phyloP scores from a whole-genome alignment of 2,329 filamentous ascomycete species.

The Colletotrichum truncatum region DNA sequence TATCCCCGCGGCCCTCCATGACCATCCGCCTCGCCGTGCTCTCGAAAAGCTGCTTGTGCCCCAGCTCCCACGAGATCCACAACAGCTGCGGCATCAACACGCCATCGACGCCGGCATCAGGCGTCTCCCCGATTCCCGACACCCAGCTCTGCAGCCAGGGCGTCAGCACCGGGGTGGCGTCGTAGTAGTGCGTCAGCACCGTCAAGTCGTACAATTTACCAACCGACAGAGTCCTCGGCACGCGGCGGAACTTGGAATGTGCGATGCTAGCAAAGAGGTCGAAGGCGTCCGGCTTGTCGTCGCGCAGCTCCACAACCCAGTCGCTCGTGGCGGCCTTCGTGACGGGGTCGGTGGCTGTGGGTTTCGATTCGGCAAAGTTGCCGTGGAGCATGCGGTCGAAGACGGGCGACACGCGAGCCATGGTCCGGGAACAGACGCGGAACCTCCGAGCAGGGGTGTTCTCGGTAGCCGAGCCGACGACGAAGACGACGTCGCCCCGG shows the following conservation, averaged over 20 bases:
- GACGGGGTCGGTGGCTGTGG: neutral
- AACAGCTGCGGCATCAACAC: slow-evolving; percentile 35
- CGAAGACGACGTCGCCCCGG: slow-evolving; percentile 16
- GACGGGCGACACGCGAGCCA: slow-evolving; percentile 39
- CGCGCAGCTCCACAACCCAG: slow-evolving; percentile 40
- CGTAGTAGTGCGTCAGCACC: slow-evolving; percentile 42
- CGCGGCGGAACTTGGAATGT: slow-evolving; percentile 38
- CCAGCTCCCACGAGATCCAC: slow-evolving; percentile 45
- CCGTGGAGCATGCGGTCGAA: slow-evolving; percentile 41
- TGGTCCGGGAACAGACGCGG: slow-evolving; percentile 37
- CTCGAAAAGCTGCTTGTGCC: slow-evolving; percentile 35
- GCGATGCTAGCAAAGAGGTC: slow-evolving; percentile 42
- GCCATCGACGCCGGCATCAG: slow-evolving; percentile 6
- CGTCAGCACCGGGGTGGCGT: slow-evolving; percentile 34
- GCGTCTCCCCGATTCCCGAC: slow-evolving; percentile 23
- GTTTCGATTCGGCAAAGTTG: slow-evolving; percentile 36
- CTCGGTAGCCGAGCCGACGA: slow-evolving; percentile 1
- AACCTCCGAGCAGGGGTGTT: slow-evolving; percentile 29
- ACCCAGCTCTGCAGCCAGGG: slow-evolving; percentile 39
- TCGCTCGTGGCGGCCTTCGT: neutral
- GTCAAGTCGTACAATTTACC: slow-evolving; percentile 39
- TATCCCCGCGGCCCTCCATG: slow-evolving; percentile 31
- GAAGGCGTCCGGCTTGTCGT: slow-evolving; percentile 41
- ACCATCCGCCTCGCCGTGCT: slow-evolving; percentile 34
- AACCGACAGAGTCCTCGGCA: slow-evolving; percentile 34